Base-by-base conservation (phyloP, 352 stramenopile species). In the Globisporangium rhizosaccharum region DNA sequence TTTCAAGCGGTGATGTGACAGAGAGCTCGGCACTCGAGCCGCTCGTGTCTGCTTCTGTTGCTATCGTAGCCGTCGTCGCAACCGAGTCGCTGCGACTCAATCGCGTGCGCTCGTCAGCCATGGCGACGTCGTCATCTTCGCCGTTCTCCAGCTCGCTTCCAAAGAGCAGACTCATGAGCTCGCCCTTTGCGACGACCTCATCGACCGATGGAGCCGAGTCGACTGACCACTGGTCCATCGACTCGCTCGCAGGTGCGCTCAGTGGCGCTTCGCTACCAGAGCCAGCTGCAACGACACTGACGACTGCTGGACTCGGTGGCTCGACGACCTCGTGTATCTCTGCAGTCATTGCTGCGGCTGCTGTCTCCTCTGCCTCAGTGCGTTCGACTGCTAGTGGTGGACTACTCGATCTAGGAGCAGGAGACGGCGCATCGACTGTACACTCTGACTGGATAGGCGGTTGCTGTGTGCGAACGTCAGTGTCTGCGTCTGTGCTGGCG, bases 81-180 rank as follows among this genome's bases (percentile, higher is more conserved):
- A n/a, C 41, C 18, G 18, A 46, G 41, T 46, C 41, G 41, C 41
- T 46, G 41, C 15, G 41, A n/a, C 41, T 20, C 14, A 15, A 46
- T 14, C 14, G 18, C 18, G 15, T 15, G 41, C 18, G 14, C 18
- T 18, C 41, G 18, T 39, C 46, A 18, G 37, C 39, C 46, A 33
- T 56, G 18, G 10, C 28, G 17, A 17, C 55, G 20, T 52, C 39
- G 3, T 53, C 42, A 11, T 46, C 42, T 17, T 33, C 10, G 8
- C 9, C 11, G 5, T 44, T 41, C 44, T 51, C 37, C 15, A 44
- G 36, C 52, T 51, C 41, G 39, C 28, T 68, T 25, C 30, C 55
- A n/a, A 82, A 51, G 58, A 56, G 71, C 8, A 61, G 49, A 48
- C 64, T 78, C 17, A 63, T 56, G 30, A 46, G 59, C 15, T 70